These are phyloP conservation scores for Nelumbo lutea DNA, from an alignment of 164 flowering plant species.

Conservation along the genomic window DNA sequence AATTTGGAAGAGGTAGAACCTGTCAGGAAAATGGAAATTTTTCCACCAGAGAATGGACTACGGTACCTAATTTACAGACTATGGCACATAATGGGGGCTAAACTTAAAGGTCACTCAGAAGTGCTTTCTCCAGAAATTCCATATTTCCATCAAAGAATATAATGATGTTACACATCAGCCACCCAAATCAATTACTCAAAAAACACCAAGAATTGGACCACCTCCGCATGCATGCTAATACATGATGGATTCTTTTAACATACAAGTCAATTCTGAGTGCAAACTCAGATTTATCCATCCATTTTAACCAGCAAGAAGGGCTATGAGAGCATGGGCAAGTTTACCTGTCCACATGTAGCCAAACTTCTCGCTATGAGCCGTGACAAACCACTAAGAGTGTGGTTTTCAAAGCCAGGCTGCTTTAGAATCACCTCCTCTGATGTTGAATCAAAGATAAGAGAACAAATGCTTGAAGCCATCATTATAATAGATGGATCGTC, in stretches of 20 bases:
- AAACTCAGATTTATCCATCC: background rate
- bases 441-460: conserved; percentile 60
- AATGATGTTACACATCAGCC: background rate
- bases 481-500: conserved; percentile 49
- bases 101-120: background rate
- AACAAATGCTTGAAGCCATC: conserved; percentile 84
- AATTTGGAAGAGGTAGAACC: background rate
- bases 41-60: no score
- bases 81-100: background rate
- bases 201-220: no score
- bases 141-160: background rate
- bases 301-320: conserved; percentile 1
- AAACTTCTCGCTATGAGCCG: conserved; percentile 62
- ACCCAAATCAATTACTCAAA: no score
- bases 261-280: no score
- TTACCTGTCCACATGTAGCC: conserved; percentile 48
- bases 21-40: no score
- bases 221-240: no score
- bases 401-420: conserved; percentile 37
- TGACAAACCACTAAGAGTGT: conserved; percentile 34
- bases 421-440: conserved; percentile 67
- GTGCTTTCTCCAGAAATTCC: background rate
- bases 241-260: no score
- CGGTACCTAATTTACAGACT: no score
- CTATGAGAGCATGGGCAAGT: background rate